A percentile compares a stretch with the other conserved stretches of the same genome.
These are phyloP conservation scores for Mycena epipterygia DNA, from an alignment of 768 basidiomycete genomes.

Conservation along the genomic window DNA sequence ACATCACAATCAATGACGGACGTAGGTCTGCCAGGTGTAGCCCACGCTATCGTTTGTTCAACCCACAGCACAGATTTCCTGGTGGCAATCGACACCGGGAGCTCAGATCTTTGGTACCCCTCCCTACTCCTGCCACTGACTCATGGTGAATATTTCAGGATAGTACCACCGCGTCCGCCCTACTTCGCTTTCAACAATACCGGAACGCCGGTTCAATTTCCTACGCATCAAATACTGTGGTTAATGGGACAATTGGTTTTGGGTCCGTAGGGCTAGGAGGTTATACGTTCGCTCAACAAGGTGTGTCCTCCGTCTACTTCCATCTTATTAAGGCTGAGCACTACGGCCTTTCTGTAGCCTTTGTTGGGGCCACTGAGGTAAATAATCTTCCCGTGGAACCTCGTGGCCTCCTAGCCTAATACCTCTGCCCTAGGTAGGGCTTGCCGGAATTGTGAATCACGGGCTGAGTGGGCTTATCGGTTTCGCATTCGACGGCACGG, in stretches of 20 bases:
- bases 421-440: background rate
- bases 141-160: background rate
- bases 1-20: background rate
- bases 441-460: background rate
- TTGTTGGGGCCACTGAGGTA: background rate
- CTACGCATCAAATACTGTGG: no score
- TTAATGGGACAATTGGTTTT: background rate
- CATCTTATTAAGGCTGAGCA: no score
- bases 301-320: background rate
- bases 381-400: no score
- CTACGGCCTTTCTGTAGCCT: background rate
- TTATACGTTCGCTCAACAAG: background rate
- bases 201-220: background rate
- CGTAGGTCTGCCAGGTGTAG: background rate
- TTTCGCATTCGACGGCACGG: background rate
- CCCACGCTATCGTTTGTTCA: background rate
- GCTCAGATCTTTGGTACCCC: background rate
- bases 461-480: conserved; percentile 14
- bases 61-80: background rate
- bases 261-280: background rate
- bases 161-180: background rate
- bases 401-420: background rate
- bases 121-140: background rate
- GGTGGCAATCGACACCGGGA: background rate
- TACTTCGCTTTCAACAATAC: background rate